Conservation (phyloP, 2,329 filamentous ascomycete genomes). For the Colletotrichum somersetense region DNA sequence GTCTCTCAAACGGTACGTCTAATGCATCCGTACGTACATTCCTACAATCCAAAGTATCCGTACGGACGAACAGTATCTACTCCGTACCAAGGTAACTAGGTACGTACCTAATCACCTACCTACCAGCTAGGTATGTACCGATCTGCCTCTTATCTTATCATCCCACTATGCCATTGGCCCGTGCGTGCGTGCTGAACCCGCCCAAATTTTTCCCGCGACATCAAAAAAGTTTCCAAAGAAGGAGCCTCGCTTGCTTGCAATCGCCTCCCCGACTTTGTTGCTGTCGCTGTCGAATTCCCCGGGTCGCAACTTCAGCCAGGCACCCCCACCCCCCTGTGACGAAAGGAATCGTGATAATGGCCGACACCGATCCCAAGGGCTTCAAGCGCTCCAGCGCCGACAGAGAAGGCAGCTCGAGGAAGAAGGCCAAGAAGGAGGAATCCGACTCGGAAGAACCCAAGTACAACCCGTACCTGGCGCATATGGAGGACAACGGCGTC, state of each 20-base stretch:
- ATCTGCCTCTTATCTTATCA: conserved; percentile 34
- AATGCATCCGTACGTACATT: background rate
- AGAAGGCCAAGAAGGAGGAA: conserved; percentile 58
- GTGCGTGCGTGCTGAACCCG: conserved; percentile 28
- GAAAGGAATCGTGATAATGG: conserved; percentile 51
- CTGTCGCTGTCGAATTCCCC: conserved; percentile 24
- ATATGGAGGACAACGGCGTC: conserved; percentile 72
- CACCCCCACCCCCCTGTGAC: conserved; percentile 7
- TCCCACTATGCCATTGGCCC: conserved; percentile 31
- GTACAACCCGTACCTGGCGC: conserved; percentile 90
- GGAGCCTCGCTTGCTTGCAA: conserved; percentile 15
- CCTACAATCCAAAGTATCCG: too few relatives aligned
- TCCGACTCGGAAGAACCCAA: conserved; percentile 49
- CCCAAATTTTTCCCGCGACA: conserved; percentile 40
- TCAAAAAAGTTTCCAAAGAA: conserved; percentile 39
- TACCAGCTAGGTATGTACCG: background rate
- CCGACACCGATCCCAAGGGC: conserved; percentile 51
- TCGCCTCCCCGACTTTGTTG: conserved; percentile 18
- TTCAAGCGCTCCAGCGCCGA: conserved; percentile 62
- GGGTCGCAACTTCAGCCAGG: conserved; percentile 30
- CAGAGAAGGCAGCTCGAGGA: conserved; percentile 55
- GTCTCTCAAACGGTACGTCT: background rate
- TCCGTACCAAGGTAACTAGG: too few relatives aligned
- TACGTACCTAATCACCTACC: too few relatives aligned
- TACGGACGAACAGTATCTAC: too few relatives aligned